A percentile compares a stretch with the other conserved stretches of the same genome.
phyloP scores from a whole-genome alignment of 2,329 filamentous ascomycete genomes.

The Elsinoe batatas region DNA sequence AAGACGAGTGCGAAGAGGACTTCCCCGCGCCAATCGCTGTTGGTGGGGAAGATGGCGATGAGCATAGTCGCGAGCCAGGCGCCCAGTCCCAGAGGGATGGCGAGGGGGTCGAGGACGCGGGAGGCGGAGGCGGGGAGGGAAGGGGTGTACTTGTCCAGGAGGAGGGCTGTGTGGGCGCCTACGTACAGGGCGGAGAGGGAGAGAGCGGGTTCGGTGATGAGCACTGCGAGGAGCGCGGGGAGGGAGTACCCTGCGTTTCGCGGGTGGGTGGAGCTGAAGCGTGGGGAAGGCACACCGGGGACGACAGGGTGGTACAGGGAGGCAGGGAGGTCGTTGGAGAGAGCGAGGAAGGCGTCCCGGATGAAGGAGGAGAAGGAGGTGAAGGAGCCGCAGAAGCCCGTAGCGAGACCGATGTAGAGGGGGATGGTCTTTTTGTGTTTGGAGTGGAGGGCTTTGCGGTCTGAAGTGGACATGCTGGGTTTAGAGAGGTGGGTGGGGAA shows the following conservation, averaged over 20 bases:
- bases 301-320: conserved; percentile 34
- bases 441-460: conserved; percentile 24
- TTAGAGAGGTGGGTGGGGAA: conserved; percentile 49
- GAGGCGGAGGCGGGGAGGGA: conserved; percentile 48
- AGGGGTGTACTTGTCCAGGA: conserved; percentile 49
- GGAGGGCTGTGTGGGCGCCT: conserved; percentile 65
- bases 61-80: conserved; percentile 71
- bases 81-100: conserved; percentile 57
- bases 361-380: conserved; percentile 86
- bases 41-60: conserved; percentile 60
- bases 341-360: conserved; percentile 65
- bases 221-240: conserved; percentile 66
- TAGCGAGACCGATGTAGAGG: conserved; percentile 75
- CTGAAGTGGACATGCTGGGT: conserved; percentile 27
- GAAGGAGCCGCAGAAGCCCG: conserved; percentile 80
- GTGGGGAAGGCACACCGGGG: conserved; percentile 17
- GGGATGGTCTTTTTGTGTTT: conserved; percentile 76
- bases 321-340: conserved; percentile 61
- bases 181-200: conserved; percentile 59
- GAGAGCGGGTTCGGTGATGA: conserved; percentile 61
- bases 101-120: conserved; percentile 54
- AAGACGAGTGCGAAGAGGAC: conserved; percentile 71
- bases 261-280: conserved; percentile 28
- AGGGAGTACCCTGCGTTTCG: conserved; percentile 71
- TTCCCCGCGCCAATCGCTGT: conserved; percentile 62